Conservation (phyloP, 345 rosid genomes). For the Eucalyptus sp. region DNA sequence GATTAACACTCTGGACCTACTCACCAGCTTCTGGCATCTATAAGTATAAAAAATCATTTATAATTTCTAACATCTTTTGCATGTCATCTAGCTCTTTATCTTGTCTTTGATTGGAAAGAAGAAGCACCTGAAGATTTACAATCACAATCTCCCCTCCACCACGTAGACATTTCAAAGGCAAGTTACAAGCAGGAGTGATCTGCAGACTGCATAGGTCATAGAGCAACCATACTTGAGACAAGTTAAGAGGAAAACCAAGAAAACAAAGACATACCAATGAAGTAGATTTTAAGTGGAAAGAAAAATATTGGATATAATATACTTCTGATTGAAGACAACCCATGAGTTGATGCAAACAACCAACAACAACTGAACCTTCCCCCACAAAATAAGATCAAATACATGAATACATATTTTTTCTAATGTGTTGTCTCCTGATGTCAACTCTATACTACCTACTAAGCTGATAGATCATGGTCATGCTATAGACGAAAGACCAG, state of each 20-base stretch:
- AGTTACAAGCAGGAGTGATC: slow-evolving; percentile 98
- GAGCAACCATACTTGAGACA: background rate
- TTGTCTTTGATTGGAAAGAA: background rate
- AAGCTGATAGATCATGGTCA: background rate
- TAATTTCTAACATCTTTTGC: background rate
- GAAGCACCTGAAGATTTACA: slow-evolving; percentile 84
- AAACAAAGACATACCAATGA: background rate
- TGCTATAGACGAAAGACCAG: background rate
- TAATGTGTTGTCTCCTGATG: background rate
- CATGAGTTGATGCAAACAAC: background rate
- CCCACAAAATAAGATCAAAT: background rate
- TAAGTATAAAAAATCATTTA: background rate
- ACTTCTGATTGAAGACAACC: background rate
- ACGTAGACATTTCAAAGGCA: slow-evolving; percentile 82
- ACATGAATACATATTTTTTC: background rate
- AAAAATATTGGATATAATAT: background rate
- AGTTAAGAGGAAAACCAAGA: background rate
- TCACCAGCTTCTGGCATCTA: background rate
- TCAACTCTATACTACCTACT: background rate
- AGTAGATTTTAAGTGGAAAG: background rate
- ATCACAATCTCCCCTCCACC: slow-evolving; percentile 93
- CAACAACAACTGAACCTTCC: background rate
- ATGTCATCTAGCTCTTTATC: background rate
- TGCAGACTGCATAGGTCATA: slow-evolving; percentile 64
- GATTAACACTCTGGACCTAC: background rate